Percentiles rank a stretch among this genome's conserved stretches.
phyloP scores from a whole-genome alignment of 306 rosid species.

The Medicago ruthenica region DNA sequence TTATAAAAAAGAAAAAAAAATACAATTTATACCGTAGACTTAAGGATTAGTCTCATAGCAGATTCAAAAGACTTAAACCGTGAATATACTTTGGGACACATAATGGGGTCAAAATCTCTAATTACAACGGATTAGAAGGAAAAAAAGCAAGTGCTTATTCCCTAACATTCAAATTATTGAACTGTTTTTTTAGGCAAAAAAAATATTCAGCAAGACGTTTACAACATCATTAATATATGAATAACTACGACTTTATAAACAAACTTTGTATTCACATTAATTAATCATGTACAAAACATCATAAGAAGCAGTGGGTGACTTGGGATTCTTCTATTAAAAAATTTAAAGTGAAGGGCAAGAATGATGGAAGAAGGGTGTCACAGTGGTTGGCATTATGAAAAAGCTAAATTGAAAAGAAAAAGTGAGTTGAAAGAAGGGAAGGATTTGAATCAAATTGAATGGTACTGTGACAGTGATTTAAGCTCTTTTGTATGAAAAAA shows the following conservation, averaged over 20 bases:
- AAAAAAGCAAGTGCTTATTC: neutral
- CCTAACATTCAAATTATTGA: neutral
- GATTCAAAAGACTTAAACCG: too few species aligned
- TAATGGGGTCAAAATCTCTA: neutral
- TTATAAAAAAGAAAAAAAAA: too few species aligned
- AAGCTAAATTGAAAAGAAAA: conserved; percentile 52
- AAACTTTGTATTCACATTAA: neutral
- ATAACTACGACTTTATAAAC: neutral
- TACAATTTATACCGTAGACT: too few species aligned
- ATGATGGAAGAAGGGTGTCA: conserved; percentile 68
- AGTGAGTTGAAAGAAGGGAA: conserved; percentile 49
- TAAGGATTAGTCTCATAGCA: too few species aligned
- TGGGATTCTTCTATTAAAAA: conserved; percentile 53
- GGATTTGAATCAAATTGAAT: conserved; percentile 47
- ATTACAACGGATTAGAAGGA: too few species aligned
- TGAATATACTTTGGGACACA: too few species aligned
- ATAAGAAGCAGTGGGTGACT: conserved; percentile 43
- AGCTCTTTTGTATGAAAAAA: conserved; percentile 53
- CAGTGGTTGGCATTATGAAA: conserved; percentile 60
- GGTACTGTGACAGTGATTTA: conserved; percentile 58
- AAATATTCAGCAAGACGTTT: neutral
- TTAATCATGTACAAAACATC: conserved; percentile 28
- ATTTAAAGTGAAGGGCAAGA: conserved; percentile 43
- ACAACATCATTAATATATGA: conserved; percentile 8
- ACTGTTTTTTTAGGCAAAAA: neutral